These are phyloP conservation scores for Trichosporon ovoides DNA, from an alignment of 1,284 basidiomycete species.

Conservation along the genomic window DNA sequence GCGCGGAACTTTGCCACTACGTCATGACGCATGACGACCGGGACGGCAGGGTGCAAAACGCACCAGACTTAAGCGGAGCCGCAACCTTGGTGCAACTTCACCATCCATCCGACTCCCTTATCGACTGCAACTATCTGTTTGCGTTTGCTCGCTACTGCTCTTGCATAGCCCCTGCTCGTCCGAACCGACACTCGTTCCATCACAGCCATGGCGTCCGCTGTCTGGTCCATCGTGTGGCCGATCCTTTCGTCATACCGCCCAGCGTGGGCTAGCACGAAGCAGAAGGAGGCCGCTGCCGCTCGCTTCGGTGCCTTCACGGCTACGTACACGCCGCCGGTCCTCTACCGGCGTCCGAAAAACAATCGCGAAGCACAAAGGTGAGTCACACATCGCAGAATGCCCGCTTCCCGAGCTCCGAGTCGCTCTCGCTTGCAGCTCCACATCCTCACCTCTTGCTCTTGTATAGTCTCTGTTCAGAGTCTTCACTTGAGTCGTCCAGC, in stretches of 20 bases:
- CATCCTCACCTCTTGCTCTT: slow-evolving; percentile 16
- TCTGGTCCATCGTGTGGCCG: slow-evolving; percentile 1
- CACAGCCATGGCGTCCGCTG: neutral
- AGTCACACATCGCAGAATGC: slow-evolving; percentile 21
- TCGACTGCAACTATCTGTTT: too few relatives aligned
- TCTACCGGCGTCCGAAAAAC: slow-evolving; percentile 30
- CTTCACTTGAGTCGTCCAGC: neutral
- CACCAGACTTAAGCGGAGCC: neutral
- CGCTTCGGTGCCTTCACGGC: slow-evolving; percentile 46
- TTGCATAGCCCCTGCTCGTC: too few relatives aligned
- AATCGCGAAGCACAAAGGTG: slow-evolving; percentile 45
- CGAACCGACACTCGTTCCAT: neutral
- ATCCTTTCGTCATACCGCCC: neutral
- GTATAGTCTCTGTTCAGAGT: neutral
- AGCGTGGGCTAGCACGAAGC: neutral
- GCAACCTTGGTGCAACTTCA: too few relatives aligned
- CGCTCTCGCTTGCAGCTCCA: too few relatives aligned
- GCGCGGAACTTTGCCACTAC: too few relatives aligned
- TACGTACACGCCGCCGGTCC: slow-evolving; percentile 34
- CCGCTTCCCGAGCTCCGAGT: neutral
- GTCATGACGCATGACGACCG: too few relatives aligned
- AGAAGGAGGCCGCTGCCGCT: neutral
- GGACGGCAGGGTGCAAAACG: neutral
- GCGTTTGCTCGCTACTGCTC: neutral
- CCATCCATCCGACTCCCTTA: neutral